Base-by-base conservation (phyloP, 176 grass and related monocot species). In the Otatea glauca region DNA sequence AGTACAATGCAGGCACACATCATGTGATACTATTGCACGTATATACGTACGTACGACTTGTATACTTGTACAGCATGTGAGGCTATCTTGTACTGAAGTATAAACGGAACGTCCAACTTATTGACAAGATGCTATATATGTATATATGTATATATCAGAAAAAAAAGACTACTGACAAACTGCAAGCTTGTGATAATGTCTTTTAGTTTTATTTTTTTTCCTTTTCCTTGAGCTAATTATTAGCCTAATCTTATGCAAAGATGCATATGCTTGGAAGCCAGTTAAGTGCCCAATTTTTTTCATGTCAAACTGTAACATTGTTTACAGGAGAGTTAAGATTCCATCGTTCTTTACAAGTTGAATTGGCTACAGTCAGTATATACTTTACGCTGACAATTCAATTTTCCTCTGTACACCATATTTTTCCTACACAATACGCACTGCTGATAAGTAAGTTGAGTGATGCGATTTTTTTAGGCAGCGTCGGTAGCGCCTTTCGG, bases 371-470 rank as follows among this genome's bases (percentile, higher is more conserved):
- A 61, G 65, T 75, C 42, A 83, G 75, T 64, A 69, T 75, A 80
- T 91, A 74, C 35, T 91, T 87, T 80, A 84, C 89, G 84, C 65
- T 54, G 80, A 16, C 78, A 87, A 59, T 49, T 83, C 29, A 32
- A 49, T 17, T 69, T 75, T 75, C 71, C 53, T 14, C 69, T 87
- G 70, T 80, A 84, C 85, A 91, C 9, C 84, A 79, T 71, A 77
- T 41, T 51, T 83, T 68, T 79, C 51, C 60, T 79, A 48, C 59
- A 51, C 42, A 55, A 55, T 62, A 68, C 12, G 42, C 71, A 76
- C 21, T 38, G 77, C 5, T 68, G 70, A 58, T 35, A 67, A 75
- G 14, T 86, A 47, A 45, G 29, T 63, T 38, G 13, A 63, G 14
- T 65, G 29, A 51, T 49, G 43, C 4, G 13, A 39, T 27, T 74